Evolutionary conservation across 2,329 filamentous ascomycete genomes (phyloP), one percentile per base, ranked within the genome.

Genomic region (Fonsecaea pedrosoi): DNA sequence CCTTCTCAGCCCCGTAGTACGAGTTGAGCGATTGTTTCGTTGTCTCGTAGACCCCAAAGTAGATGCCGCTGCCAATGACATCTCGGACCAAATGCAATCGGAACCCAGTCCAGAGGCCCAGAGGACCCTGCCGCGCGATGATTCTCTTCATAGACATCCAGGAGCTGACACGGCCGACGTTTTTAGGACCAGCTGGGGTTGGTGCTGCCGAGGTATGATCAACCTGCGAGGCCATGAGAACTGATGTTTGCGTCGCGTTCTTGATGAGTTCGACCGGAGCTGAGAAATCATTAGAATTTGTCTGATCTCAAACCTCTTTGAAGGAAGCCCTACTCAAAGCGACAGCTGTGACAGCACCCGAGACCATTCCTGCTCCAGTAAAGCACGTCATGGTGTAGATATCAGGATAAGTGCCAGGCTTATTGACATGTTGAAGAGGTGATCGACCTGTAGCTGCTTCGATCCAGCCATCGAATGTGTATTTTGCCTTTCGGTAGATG

Each of bases 161-260:
- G 4, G 81, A 82, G 6, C 77, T 77, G 5, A 83, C 73, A 32
- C 80, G 77, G 15, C 78, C 79, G 57, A 77, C 75, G 21, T 71
- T 71, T 62, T 73, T 72, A n/a, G 21, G 18, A 12, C 40, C 55
- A 2, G 15, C 12, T 42, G 37, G 58, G 10, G n/a, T 50, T 59
- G 18, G 55, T 18, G 54, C 13, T 18, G 45, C 58, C 13, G 45
- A 42, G 35, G 40, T 59, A 32, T 58, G 61, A 18, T 68, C 56
- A 32, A 54, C 53, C 38, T 66, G 54, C 30, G 65, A 60, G 8
- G 79, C 77, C 67, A 83, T 79, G 55, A 83, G 72, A 38, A 83
- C 81, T 0, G 81, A 82, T 8, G 81, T 82, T 70, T 83, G 81
- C 15, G 82, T 80, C 4, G 82, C 81, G 64, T 83, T 83, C 71